Base-by-base conservation (phyloP, 169 alveolate species). In the Eimeria acervulina region DNA sequence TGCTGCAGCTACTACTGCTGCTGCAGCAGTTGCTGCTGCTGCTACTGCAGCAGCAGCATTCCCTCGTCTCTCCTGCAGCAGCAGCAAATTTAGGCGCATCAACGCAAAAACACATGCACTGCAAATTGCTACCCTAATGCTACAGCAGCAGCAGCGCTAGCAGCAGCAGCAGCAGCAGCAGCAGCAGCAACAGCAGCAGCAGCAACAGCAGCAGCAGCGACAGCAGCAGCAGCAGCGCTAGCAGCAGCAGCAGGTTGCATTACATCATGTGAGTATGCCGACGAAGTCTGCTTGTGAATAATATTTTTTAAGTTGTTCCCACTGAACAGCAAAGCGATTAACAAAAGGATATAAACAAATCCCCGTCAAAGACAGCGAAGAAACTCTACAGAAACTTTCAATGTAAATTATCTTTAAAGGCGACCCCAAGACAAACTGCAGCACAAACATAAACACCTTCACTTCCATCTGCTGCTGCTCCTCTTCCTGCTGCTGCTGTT, bases 381-480 rank as follows among this genome's bases (percentile, higher is more conserved):
- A 42, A 68, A 68, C 88, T 19, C 94, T 87, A 85, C 94, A 94
- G 42, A 81, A 61, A 80, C 94, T 81, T 87, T 94, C 96, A 31
- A 94, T 94, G 83, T 23, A 94, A 10, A 94, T 17, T 10, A 94
- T 42, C 68, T 21, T 3, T 21, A 84, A 6, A 10, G 42, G 38
- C 66, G 28, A 10, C 31, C 72, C 87, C 19, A 13, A 6, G 47
- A 93, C 19, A 42, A 84, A 47, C 96, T 93, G 96, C 84, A 90
- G 61, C 3, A 61, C 55, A 63, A n/a, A 33, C 59, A 59, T 21
- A 26, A 36, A 42, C 10, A 19, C 21, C n/a, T n/a, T n/a, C n/a
- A n/a, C n/a, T n/a, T n/a, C n/a, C n/a, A n/a, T n/a, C n/a, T n/a
- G n/a, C n/a, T n/a, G n/a, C n/a, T n/a, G n/a, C n/a, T n/a, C n/a